phyloP scores from a whole-genome alignment of 1,284 basidiomycete genomes.

The Tremellales sp. region DNA sequence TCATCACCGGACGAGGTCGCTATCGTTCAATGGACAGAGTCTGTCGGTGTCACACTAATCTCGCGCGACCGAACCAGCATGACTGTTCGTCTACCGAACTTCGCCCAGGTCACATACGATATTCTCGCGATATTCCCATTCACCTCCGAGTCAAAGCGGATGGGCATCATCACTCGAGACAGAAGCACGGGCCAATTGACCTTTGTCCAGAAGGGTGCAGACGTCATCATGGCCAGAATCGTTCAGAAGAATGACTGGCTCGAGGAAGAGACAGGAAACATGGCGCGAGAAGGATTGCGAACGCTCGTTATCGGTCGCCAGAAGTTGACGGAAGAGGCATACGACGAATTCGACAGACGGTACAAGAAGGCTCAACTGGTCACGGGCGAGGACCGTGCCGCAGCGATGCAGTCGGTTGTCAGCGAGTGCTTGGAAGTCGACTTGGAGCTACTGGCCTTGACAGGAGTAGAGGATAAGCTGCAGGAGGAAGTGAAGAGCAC shows the following conservation, averaged over 20 bases:
- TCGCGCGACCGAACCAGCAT: conserved; percentile 85
- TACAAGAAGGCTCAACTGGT: conserved; percentile 69
- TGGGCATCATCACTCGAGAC: conserved; percentile 95
- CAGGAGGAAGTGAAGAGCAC: conserved; percentile 96
- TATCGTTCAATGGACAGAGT: conserved; percentile 97
- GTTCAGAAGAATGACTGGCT: conserved; percentile 98
- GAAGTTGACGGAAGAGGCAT: conserved; percentile 64
- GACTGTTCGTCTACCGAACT: conserved; percentile 66
- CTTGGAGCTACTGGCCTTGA: conserved; percentile 85
- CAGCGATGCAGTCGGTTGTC: conserved; percentile 72
- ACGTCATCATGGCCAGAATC: conserved; percentile 92
- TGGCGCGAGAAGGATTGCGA: conserved; percentile 93
- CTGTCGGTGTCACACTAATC: conserved; percentile 81
- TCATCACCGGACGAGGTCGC: conserved; percentile 99
- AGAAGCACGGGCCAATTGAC: conserved; percentile 67
- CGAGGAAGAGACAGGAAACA: conserved; percentile 97
- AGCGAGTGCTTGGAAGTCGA: conserved; percentile 77
- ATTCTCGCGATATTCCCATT: conserved; percentile 96
- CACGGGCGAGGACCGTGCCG: conserved; percentile 73
- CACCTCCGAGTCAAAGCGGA: conserved; percentile 96
- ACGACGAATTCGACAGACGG: conserved; percentile 67
- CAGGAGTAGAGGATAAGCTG: conserved; percentile 97
- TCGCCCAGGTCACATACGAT: conserved; percentile 65
- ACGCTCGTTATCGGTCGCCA: conserved; percentile 91
- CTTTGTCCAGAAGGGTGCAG: conserved; percentile 96